Conservation (phyloP, 352 stramenopile species). For the Hyphochytrium catenoides region DNA sequence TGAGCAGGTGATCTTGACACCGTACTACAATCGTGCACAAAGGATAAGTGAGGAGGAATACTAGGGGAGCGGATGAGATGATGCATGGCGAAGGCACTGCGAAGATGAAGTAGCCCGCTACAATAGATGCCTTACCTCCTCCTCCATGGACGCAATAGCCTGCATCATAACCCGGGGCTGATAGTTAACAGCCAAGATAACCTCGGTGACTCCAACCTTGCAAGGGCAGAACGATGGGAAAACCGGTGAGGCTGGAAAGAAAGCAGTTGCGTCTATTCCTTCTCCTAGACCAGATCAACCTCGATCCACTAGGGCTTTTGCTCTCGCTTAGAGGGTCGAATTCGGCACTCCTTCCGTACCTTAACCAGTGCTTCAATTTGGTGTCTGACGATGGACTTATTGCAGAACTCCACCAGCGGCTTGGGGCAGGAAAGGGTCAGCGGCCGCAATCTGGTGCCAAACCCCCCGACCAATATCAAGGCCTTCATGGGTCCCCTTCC, state of each 20-base stretch:
- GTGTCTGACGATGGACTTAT: constrained; percentile 66
- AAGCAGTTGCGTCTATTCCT: no score
- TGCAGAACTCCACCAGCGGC: constrained; percentile 70
- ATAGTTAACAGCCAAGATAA: constrained; percentile 68
- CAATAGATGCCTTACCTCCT: constrained; percentile 18
- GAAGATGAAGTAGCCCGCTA: no score
- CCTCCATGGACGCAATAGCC: constrained; percentile 42
- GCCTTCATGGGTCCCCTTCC: constrained; percentile 36
- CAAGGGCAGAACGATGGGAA: no score
- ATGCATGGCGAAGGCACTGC: no score
- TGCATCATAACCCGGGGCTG: constrained; percentile 63
- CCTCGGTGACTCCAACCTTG: constrained; percentile 58
- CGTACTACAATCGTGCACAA: constrained; percentile 21
- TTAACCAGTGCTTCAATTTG: constrained; percentile 62
- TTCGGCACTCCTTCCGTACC: constrained; percentile 11
- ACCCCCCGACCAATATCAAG: constrained; percentile 65
- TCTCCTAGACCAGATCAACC: no score
- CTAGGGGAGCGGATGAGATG: no score
- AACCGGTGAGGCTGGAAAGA: no score
- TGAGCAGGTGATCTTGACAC: constrained; percentile 68
- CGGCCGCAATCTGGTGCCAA: constrained; percentile 60
- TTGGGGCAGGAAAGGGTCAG: constrained; percentile 67
- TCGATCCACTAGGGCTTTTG: background rate
- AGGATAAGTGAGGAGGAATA: background rate
- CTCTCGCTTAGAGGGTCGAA: background rate